Evolutionary conservation across 345 rosid genomes (phyloP).

Genomic region (rapeseed (Brassica napus)): Da-Ae NC_063437.1:19934001-19934500

Average conservation of each 20-base stretch:
- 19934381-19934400: too few species aligned
- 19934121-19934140: background rate
- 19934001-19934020: constrained; percentile 25
- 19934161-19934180: background rate
- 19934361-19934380: too few species aligned
- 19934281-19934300: background rate
- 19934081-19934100: background rate
- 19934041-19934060: background rate
- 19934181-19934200: background rate
- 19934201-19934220: background rate
- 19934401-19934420: too few species aligned
- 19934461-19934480: too few species aligned
- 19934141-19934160: background rate
- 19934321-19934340: too few species aligned
- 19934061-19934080: background rate
- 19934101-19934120: background rate
- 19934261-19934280: background rate
- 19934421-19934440: too few species aligned
- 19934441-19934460: too few species aligned
- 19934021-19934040: background rate
- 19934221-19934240: background rate
- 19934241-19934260: background rate
- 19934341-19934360: too few species aligned
- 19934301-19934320: too few species aligned
- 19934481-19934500: too few species aligned